phyloP scores from a whole-genome alignment of 176 grass and related monocot species.

The Bromus sterilis region DNA sequence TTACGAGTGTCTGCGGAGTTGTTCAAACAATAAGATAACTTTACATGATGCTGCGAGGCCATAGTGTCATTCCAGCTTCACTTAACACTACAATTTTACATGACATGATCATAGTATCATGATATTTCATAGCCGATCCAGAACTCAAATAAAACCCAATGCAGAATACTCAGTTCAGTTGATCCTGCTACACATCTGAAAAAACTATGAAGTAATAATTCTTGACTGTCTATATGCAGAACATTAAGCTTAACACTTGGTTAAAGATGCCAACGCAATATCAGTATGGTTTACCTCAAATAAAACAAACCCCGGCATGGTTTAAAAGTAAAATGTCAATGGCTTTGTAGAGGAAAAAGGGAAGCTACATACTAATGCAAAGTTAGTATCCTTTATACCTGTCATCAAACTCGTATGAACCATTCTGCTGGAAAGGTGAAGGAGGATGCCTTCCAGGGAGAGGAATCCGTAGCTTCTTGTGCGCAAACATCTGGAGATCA shows the following conservation, averaged over 20 bases:
- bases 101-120: not conserved
- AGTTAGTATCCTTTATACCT: constrained; percentile 19
- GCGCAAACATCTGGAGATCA: constrained; percentile 96
- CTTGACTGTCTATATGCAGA: not conserved
- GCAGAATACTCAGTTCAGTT: not conserved
- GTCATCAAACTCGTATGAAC: constrained; percentile 19
- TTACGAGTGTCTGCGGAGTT: not conserved
- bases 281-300: too few relatives aligned
- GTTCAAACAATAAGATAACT: not conserved
- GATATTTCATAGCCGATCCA: not conserved
- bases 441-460: constrained; percentile 72
- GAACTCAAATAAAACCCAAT: not conserved
- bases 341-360: not conserved
- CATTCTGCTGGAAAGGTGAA: constrained; percentile 48
- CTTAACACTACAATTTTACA: not conserved
- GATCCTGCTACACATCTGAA: not conserved
- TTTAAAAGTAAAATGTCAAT: not conserved
- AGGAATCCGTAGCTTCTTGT: constrained; percentile 78
- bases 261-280: too few relatives aligned
- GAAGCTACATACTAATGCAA: not conserved
- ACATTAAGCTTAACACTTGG: not conserved
- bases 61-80: not conserved
- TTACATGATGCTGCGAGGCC: not conserved
- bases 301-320: too few relatives aligned
- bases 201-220: not conserved